phyloP scores from a whole-genome alignment of 192 early-diverging fungal species.

The Backusella circina region DNA sequence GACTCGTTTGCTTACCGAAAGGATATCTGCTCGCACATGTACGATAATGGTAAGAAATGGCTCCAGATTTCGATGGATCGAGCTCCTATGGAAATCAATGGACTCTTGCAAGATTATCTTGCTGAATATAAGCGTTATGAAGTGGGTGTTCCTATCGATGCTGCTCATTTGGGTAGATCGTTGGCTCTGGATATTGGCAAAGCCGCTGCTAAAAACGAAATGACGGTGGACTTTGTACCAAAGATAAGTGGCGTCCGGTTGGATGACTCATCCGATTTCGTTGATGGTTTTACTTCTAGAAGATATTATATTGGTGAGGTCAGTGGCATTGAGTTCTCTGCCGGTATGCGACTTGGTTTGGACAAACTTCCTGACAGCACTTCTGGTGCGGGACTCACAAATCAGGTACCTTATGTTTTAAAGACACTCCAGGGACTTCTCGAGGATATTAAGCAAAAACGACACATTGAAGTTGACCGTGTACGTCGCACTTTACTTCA shows the following conservation, averaged over 20 bases:
- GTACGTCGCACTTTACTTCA: constrained; percentile 48
- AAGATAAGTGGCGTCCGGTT: constrained; percentile 34
- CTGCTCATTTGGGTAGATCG: constrained; percentile 63
- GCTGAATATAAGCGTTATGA: constrained; percentile 56
- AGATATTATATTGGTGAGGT: constrained; percentile 49
- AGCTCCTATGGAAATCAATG: constrained; percentile 70
- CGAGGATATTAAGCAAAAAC: constrained; percentile 35
- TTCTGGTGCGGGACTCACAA: constrained; percentile 19
- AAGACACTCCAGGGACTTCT: constrained; percentile 32
- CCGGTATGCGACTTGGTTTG: background rate
- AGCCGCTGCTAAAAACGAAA: constrained; percentile 18
- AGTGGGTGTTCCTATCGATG: constrained; percentile 42
- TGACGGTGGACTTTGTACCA: constrained; percentile 24
- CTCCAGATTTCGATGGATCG: constrained; percentile 55
- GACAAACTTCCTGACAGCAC: constrained; percentile 1
- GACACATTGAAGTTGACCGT: constrained; percentile 39
- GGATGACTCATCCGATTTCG: constrained; percentile 53
- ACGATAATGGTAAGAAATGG: constrained; percentile 66
- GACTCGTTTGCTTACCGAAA: constrained; percentile 73
- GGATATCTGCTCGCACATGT: constrained; percentile 57
- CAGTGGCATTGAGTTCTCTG: constrained; percentile 28
- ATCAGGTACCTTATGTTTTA: constrained; percentile 31
- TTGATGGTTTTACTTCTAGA: constrained; percentile 47
- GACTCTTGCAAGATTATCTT: constrained; percentile 65
- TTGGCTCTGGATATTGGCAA: constrained; percentile 64